Base-by-base conservation (phyloP, 2,329 filamentous ascomycete genomes). In the Diaporthe humulicola region DNA sequence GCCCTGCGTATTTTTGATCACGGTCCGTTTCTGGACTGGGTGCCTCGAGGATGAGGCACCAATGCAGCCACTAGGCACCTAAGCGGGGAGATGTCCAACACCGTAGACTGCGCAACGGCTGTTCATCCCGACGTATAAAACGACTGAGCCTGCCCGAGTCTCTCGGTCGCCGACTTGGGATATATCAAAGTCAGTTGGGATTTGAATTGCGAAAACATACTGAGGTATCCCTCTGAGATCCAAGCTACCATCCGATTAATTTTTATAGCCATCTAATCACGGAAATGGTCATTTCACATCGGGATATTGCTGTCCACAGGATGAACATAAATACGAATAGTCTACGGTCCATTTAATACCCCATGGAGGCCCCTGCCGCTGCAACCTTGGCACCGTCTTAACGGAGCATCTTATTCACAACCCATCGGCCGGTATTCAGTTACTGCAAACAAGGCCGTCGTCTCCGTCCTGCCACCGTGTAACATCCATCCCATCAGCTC, bases 61-160 rank as follows among this genome's bases (percentile, higher is more conserved):
- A 52, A 56, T 64, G 57, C 70, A 72, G 57, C 14, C 57, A 28
- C 70, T 72, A 72, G 38, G 45, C 70, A 72, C 45, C 57, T 72
- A 72, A 72, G 33, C 57, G 48, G 36, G 19, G 15, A 25, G 19
- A 7, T 54, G 33, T 12, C 30, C 22, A 40, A 7, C 33, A 15
- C 4, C 10, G 1, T 33, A 9, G 8, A 15, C 22, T 56, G 25
- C 66, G 22, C n/a, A 30, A 15, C 38, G 5, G 25, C 15, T 30
- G 38, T 2, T 38, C 15, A 0, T 7, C 1, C 19, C 17, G 6
- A 1, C 17, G 45, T 72, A 72, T 45, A 56, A 56, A 42, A 72
- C 70, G 12, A 33, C 14, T 15, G 19, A 4, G n/a, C 9, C 9
- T 28, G 8, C 8, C 45, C 22, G 4, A 1, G 9, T 36, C 22